Evolutionary conservation across 352 stramenopile genomes (phyloP), one percentile per base, ranked within the genome.

Genomic region (Pythium dissimile): DNA sequence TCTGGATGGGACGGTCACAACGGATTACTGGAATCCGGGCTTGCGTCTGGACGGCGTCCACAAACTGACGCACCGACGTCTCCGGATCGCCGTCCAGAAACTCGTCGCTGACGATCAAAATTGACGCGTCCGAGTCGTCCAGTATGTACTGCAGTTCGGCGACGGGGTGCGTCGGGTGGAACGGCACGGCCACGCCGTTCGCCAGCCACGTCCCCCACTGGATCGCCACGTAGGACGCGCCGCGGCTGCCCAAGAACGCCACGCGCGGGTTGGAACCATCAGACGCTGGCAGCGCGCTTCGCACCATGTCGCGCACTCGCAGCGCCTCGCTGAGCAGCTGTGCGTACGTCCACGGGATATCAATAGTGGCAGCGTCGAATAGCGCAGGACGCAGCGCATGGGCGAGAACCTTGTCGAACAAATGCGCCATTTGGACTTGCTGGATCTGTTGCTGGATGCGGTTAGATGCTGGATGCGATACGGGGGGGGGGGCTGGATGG

Each of bases 121-220:
- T 8, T 1, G 65, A 43, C 2, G 75, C 67, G 0, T 63, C 75
- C 3, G 73, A 77, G 65, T 93, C 78, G 15, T 77, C 68, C 32
- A 92, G 44, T 34, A 91, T 85, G 64, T 90, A 90, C 55, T 84
- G 68, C 41, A 92, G 75, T 67, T 93, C 84, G 8, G 84, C 13
- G 12, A 54, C 53, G 3, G 82, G 80, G 41, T 92, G 80, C 0
- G 62, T 66, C 1, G 74, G 46, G 54, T 87, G 79, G 21, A 92
- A 64, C 6, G 84, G 84, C 38, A 94, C 83, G 0, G 75, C 79
- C 41, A 90, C 71, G 32, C 62, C 77, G 13, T 79, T 82, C 0
- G 76, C 72, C 5, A 87, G 67, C 84, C 84, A 94, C 57, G 86
- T 85, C 6, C 69, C 84, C 80, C 78, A 94, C 45, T 92, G 77